Base-by-base conservation (phyloP, 2,329 filamentous ascomycete species). In the Colletotrichum costaricense region DNA sequence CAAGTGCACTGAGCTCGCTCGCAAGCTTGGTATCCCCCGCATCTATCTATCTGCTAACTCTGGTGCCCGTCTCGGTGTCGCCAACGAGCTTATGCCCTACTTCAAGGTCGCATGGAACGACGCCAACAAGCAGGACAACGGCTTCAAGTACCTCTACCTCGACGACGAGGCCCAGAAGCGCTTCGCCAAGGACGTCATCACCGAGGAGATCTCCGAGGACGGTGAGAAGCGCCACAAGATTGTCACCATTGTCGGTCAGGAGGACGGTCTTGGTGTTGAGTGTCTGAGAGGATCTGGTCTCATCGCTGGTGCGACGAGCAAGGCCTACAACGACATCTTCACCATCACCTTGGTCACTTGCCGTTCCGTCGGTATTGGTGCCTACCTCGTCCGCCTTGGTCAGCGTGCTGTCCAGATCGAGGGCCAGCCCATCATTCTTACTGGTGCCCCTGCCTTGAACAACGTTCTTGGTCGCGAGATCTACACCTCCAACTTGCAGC, bases 11-110 rank as follows among this genome's bases (percentile, higher is more conserved):
- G 95, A 99, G 85, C 89, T 98, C 77, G 97, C 97, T 75, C 93
- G 95, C 79, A 96, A 95, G 88, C 88, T 98, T 75, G 97, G 97
- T 52, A 98, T 99, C 79, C 97, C 97, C 28, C 94, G 97, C 78
- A 96, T 99, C 82, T 99, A 99, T 86, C 88, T 99, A 73, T 99
- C 97, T 82, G 97, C 97, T 82, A 99, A 99, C 90, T 99, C 97
- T 73, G 97, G 97, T 90, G 97, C 97, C 77, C 95, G 97, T 81
- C 94, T 99, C 78, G 97, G 97, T 80, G 93, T 99, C 84, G 97
- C 97, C 74, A 95, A 98, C 78, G 97, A 98, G 88, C 88, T 99
- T 76, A 97, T 99, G 84, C 95, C 96, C 28, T 93, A 97, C 88
- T 98, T 98, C 90, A 97, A 94, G 76, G 95, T 98, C 68, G 97